Evolutionary conservation across 1,284 basidiomycete species (phyloP), one percentile per base, ranked within the genome.

Genomic region (Tremellales sp.): DNA sequence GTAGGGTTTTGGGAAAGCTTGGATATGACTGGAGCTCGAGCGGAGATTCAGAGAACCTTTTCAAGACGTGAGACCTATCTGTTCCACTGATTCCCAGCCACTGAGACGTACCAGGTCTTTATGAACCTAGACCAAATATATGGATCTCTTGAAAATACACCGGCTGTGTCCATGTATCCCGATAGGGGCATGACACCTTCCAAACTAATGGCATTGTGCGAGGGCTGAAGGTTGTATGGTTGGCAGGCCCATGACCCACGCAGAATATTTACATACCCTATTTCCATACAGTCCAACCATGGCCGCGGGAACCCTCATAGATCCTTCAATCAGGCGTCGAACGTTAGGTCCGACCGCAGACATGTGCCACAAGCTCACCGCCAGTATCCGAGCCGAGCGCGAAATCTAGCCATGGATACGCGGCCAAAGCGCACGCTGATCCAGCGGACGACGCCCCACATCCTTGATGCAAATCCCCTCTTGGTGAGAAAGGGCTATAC

Each of bases 391-490:
- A 65, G 1, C 73, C 74, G 12, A 75, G 58, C 6, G 68, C 60
- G 35, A 70, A 63, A 55, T 75, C 74, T n/a, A 75, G 54, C 69
- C 72, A 75, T 19, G 45, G 48, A 29, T 75, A 74, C 4, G 75
- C 66, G 5, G 64, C 66, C n/a, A 71, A 54, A 21, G 67, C 65
- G n/a, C 72, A 63, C 0, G 68, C 72, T 1, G 73, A 66, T 2
- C 74, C 75, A 2, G 71, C 72, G 1, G 74, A 75, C 19, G 72
- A 73, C 22, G 70, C 68, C 36, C 65, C 66, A 21, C 72, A 72
- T 36, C 73, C 70, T 50, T 74, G 73, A 51, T 77, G 75, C 2
- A 75, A 76, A 53, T 81, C 79, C 10, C 75, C 77, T 37, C 79
- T 73, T 22, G 78, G 75, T 47, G 78, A 78, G 70, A 75, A 79